Percentiles rank a stretch among this genome's conserved stretches.
Conservation (phyloP, 441 rosid species). For the Pelargonium cotyledonis region DNA sequence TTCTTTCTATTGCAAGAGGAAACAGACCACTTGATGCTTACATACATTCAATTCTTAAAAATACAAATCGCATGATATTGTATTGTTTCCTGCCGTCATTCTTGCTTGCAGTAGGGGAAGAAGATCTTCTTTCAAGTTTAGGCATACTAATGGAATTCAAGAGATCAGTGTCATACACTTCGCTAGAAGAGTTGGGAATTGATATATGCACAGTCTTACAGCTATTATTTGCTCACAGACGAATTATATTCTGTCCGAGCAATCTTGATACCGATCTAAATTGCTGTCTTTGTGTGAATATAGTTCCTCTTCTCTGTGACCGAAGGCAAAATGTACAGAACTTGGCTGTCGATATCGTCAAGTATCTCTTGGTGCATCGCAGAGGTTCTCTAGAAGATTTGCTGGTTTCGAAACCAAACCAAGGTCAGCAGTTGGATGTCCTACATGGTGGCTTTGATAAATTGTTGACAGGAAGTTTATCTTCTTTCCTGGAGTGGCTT, state of each 20-base stretch:
- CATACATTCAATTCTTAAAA: constrained; percentile 87
- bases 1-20: constrained; percentile 82
- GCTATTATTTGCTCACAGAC: constrained; percentile 86
- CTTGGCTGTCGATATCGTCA: constrained; percentile 81
- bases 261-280: constrained; percentile 92
- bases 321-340: constrained; percentile 76
- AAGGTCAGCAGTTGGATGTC: constrained; percentile 75
- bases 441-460: constrained; percentile 95
- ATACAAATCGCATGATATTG: constrained; percentile 81
- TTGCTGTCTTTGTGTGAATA: constrained; percentile 91
- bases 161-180: constrained; percentile 41
- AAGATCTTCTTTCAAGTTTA: constrained; percentile 65
- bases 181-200: constrained; percentile 68
- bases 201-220: constrained; percentile 84
- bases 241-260: constrained; percentile 90
- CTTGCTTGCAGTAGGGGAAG: constrained; percentile 83
- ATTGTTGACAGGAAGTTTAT: constrained; percentile 76
- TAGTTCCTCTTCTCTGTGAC: constrained; percentile 79
- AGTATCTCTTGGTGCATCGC: constrained; percentile 84
- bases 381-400: constrained; percentile 90
- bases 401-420: constrained; percentile 85
- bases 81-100: constrained; percentile 96
- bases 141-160: constrained; percentile 74
- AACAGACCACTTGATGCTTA: constrained; percentile 87
- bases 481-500: constrained; percentile 86